phyloP scores from a whole-genome alignment of 2,329 filamentous ascomycete species.

The Celoporthe dispersa region DNA sequence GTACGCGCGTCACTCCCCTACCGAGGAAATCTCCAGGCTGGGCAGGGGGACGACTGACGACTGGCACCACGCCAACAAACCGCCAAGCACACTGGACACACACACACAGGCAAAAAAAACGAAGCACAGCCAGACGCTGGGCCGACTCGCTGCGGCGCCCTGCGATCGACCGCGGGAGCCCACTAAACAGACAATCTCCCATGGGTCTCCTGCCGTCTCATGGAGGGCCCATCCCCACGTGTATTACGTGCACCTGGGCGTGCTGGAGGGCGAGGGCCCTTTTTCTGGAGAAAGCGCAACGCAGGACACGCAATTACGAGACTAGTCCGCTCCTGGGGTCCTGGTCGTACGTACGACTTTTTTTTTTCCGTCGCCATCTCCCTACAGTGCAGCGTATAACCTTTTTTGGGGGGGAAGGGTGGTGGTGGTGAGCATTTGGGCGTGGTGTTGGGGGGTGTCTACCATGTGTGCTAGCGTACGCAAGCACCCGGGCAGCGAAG shows the following conservation, averaged over 20 bases:
- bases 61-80: neutral
- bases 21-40: neutral
- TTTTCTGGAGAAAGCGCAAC: constrained; percentile 8
- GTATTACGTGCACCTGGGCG: constrained; percentile 21
- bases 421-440: too few species aligned
- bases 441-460: neutral
- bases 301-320: constrained; percentile 25
- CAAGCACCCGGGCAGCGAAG: constrained; percentile 15
- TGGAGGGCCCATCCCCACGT: constrained; percentile 14
- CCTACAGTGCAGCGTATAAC: neutral
- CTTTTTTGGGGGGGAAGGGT: too few species aligned
- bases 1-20: constrained; percentile 26
- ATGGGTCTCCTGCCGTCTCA: neutral
- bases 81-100: neutral
- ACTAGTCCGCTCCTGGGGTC: constrained; percentile 21
- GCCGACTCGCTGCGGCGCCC: neutral
- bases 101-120: too few species aligned
- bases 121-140: neutral
- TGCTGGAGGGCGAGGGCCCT: neutral
- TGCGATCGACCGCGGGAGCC: neutral
- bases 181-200: constrained; percentile 4
- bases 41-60: neutral
- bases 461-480: constrained; percentile 12
- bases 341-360: constrained; percentile 20
- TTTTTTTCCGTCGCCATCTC: neutral